A percentile compares a stretch with the other conserved stretches of the same genome.
phyloP scores from a whole-genome alignment of 2,329 filamentous ascomycete genomes.

The Fusarium palustre region DNA sequence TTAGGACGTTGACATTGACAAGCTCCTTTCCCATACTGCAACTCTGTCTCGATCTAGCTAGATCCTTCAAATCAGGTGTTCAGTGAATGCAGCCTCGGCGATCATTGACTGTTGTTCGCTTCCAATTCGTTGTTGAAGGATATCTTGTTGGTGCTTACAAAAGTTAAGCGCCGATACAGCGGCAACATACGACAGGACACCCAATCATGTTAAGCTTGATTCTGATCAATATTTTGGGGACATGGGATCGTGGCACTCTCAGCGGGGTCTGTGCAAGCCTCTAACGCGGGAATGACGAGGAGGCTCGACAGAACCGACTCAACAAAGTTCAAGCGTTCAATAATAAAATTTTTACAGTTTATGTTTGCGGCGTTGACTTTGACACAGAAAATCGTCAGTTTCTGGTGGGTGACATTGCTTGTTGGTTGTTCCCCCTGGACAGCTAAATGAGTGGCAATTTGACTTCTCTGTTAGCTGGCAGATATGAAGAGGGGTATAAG shows the following conservation, averaged over 20 bases:
- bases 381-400: no score
- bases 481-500: neutral
- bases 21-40: neutral
- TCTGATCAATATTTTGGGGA: constrained; percentile 17
- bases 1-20: neutral
- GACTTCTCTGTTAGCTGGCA: neutral
- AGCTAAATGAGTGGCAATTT: constrained; percentile 7
- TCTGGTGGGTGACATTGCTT: neutral
- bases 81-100: constrained; percentile 19
- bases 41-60: constrained; percentile 18
- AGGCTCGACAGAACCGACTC: constrained; percentile 6
- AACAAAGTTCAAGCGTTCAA: constrained; percentile 2
- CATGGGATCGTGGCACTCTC: constrained; percentile 22
- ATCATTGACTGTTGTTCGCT: constrained; percentile 12
- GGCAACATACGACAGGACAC: constrained; percentile 25
- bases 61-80: neutral
- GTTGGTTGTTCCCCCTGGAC: neutral
- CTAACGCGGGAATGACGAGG: constrained; percentile 26
- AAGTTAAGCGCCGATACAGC: constrained; percentile 38
- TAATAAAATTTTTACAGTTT: no score
- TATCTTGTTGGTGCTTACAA: constrained; percentile 16
- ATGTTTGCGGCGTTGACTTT: no score
- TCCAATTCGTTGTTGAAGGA: constrained; percentile 6
- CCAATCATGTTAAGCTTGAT: constrained; percentile 20
- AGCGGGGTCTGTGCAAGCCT: constrained; percentile 30